Evolutionary conservation across 345 rosid genomes (phyloP).

Genomic region (Microcos paniculata): DNA sequence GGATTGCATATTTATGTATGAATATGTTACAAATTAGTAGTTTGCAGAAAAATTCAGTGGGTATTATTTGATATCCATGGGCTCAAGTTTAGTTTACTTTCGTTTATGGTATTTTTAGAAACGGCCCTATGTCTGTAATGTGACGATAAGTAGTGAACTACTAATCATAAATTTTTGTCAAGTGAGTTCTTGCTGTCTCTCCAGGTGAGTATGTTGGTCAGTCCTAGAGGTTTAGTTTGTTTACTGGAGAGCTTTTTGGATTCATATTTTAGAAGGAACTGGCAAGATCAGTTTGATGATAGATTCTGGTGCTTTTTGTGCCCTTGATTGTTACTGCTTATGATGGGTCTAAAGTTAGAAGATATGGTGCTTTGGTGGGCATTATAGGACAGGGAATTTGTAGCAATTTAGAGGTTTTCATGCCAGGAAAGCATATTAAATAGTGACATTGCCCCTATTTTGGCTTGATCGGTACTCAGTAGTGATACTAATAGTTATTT

Average conservation of each 20-base stretch:
- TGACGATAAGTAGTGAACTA: background rate
- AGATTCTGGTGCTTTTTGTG: background rate
- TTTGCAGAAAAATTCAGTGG: background rate
- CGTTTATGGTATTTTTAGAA: background rate
- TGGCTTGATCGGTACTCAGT: slow-evolving; percentile 8
- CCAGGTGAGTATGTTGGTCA: background rate
- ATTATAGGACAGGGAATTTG: background rate
- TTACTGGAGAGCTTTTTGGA: background rate
- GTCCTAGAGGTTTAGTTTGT: background rate
- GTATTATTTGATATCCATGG: background rate
- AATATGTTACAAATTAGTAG: background rate
- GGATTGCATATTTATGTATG: background rate
- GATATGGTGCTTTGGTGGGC: background rate
- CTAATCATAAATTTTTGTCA: background rate
- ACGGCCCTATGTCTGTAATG: background rate
- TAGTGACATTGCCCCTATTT: background rate
- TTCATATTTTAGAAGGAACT: background rate
- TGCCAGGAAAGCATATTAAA: background rate
- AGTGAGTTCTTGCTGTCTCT: background rate
- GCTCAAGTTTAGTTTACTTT: background rate
- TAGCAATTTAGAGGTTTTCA: background rate
- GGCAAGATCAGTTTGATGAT: background rate
- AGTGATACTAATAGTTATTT: background rate
- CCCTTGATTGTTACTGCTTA: background rate
- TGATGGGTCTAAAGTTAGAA: background rate